Percentiles rank a stretch among this genome's conserved stretches.
Evolutionary conservation across 2,329 filamentous ascomycete genomes (phyloP).

Genomic region (Chaetomium globosum): DNA sequence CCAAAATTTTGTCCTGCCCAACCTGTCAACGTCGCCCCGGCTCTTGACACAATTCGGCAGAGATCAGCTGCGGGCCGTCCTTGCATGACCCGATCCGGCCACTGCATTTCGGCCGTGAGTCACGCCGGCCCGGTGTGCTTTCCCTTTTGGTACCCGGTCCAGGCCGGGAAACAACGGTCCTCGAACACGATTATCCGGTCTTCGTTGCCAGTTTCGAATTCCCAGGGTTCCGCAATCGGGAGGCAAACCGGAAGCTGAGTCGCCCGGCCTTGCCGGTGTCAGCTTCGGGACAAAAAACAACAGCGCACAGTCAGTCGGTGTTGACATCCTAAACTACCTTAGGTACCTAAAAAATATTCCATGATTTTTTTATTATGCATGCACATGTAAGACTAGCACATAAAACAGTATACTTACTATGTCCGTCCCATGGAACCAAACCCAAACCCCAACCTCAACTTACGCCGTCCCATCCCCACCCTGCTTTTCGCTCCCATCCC

Average conservation of each 20-base stretch:
- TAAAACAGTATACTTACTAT: not conserved
- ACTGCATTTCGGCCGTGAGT: slow-evolving; percentile 17
- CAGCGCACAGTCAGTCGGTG: not conserved
- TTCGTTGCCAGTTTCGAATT: not conserved
- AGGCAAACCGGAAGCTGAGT: not conserved
- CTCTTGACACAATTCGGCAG: not conserved
- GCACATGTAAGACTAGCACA: not conserved
- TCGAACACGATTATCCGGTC: not conserved
- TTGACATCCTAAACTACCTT: not conserved
- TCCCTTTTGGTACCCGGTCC: not conserved
- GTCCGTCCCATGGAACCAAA: not conserved
- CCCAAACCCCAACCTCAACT: not conserved
- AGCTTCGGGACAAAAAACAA: not conserved
- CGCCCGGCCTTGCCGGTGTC: not conserved
- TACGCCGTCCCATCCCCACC: not conserved
- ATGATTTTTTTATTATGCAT: not conserved
- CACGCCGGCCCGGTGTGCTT: slow-evolving; percentile 12
- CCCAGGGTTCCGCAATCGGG: not conserved
- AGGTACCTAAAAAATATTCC: not conserved
- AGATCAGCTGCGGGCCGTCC: not conserved
- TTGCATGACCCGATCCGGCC: slow-evolving; percentile 1
- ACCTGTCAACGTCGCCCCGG: not conserved
- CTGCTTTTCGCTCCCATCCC: not conserved
- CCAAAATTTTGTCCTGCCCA: not conserved
- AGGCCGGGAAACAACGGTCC: not conserved